These are phyloP conservation scores for Echria macrotheca DNA, from an alignment of 495 filamentous ascomycete genomes.

Conservation along the genomic window DNA sequence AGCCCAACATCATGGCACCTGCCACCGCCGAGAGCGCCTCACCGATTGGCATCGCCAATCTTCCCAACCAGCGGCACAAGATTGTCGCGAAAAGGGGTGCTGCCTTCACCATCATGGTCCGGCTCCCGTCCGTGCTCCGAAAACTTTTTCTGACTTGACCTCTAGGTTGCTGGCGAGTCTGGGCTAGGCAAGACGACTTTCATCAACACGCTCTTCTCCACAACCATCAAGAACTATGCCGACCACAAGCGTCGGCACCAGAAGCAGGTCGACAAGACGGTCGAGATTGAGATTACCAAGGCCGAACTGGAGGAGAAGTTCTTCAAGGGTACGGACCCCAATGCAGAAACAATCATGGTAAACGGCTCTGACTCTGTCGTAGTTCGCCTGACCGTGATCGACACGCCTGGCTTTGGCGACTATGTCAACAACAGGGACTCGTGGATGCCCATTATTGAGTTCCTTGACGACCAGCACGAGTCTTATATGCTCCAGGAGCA, in stretches of 20 bases:
- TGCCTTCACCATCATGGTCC: constrained; percentile 98
- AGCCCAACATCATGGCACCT: constrained; percentile 62
- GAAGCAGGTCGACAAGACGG: constrained; percentile 98
- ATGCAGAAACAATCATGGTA: background rate
- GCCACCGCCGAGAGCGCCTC: constrained; percentile 77
- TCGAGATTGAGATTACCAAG: constrained; percentile 99
- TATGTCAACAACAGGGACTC: constrained; percentile 99
- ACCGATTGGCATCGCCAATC: constrained; percentile 99
- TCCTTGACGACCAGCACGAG: constrained; percentile 99
- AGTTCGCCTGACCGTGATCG: constrained; percentile 98
- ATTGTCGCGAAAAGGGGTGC: constrained; percentile 99
- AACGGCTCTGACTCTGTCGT: constrained; percentile 20
- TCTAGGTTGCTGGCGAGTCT: constrained; percentile 96
- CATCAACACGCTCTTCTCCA: constrained; percentile 99
- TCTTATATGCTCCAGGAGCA: constrained; percentile 99
- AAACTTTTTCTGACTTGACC: constrained; percentile 2
- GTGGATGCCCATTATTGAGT: constrained; percentile 99
- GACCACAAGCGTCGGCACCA: constrained; percentile 97
- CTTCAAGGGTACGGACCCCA: constrained; percentile 77
- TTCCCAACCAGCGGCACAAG: constrained; percentile 98
- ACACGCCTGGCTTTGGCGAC: constrained; percentile 97
- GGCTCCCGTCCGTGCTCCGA: constrained; percentile 5
- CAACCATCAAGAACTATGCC: constrained; percentile 99
- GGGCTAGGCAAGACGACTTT: constrained; percentile 98
- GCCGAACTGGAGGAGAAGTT: constrained; percentile 99